These are phyloP conservation scores for Ascochyta koolunga DNA, from an alignment of 2,329 filamentous ascomycete species.

Conservation along the genomic window DNA sequence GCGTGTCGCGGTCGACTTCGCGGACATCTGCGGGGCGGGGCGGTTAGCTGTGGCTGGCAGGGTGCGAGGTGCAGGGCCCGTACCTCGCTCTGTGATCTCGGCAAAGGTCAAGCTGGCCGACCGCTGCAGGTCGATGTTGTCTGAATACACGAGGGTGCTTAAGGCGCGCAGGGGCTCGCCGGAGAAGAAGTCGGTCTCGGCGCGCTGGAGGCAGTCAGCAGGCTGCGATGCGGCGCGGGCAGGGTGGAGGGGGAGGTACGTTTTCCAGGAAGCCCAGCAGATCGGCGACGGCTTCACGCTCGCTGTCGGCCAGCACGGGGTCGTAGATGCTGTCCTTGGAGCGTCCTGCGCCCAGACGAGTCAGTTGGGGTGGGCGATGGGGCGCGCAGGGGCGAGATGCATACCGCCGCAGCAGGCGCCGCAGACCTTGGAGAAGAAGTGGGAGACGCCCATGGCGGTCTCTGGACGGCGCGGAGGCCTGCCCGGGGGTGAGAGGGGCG, in stretches of 20 bases:
- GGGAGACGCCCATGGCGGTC: slow-evolving; percentile 46
- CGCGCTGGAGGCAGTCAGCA: slow-evolving; percentile 67
- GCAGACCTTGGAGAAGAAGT: slow-evolving; percentile 46
- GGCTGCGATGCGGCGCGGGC: slow-evolving; percentile 1
- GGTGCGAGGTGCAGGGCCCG: slow-evolving; percentile 9
- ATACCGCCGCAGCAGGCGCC: slow-evolving; percentile 48
- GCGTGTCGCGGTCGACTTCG: slow-evolving; percentile 91
- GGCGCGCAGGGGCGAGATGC: slow-evolving; percentile 13
- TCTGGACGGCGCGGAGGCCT: slow-evolving; percentile 5
- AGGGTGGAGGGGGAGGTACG: slow-evolving; percentile 56
- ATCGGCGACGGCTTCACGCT: slow-evolving; percentile 95
- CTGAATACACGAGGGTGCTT: slow-evolving; percentile 95
- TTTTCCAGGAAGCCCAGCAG: slow-evolving; percentile 96
- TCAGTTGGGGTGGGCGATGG: slow-evolving; percentile 29
- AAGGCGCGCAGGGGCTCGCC: slow-evolving; percentile 92
- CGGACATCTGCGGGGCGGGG: slow-evolving; percentile 77
- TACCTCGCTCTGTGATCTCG: slow-evolving; percentile 98
- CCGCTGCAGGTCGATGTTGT: slow-evolving; percentile 96
- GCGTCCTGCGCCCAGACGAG: slow-evolving; percentile 42
- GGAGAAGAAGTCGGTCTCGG: slow-evolving; percentile 97
- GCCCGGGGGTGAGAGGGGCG: slow-evolving; percentile 15
- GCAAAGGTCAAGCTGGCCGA: slow-evolving; percentile 98
- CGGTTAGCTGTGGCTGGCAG: slow-evolving; percentile 23
- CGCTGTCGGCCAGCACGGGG: slow-evolving; percentile 85
- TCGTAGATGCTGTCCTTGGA: slow-evolving; percentile 56